Evolutionary conservation across 1,139 yeast genomes (phyloP).

Genomic region (Saccharomyces hybrid): DNA sequence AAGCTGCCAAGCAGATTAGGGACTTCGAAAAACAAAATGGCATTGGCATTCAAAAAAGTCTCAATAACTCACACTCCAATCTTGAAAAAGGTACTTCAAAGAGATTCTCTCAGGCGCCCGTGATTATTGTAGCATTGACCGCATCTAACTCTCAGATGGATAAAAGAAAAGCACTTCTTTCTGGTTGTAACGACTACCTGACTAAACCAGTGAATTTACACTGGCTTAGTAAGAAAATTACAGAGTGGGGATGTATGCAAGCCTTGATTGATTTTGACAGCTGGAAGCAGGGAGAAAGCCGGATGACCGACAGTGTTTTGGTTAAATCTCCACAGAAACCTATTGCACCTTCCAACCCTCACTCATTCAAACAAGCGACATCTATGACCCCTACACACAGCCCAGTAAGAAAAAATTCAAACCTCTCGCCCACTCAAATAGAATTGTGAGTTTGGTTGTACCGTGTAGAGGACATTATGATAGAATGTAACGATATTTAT

Average conservation of each 20-base stretch:
- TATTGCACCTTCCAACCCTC: not conserved
- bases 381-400: not conserved
- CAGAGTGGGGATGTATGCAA: conserved; percentile 98
- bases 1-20: conserved; percentile 85
- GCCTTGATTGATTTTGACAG: conserved; percentile 94
- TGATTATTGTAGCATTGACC: conserved; percentile 90
- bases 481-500: not conserved
- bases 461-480: not conserved
- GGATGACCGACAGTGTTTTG: conserved; percentile 26
- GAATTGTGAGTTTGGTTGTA: not conserved
- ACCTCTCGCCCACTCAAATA: not conserved
- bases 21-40: conserved; percentile 71
- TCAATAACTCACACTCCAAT: not conserved
- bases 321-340: conserved; percentile 16
- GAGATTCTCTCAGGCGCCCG: conserved; percentile 49
- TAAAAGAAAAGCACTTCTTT: conserved; percentile 83
- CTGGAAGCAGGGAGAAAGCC: conserved; percentile 53
- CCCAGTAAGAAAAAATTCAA: not conserved
- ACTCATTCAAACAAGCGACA: not conserved
- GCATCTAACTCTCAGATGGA: conserved; percentile 88
- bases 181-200: conserved; percentile 93
- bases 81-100: conserved; percentile 5
- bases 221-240: conserved; percentile 90
- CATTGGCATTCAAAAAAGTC: conserved; percentile 48
- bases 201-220: conserved; percentile 95